Percentiles rank a stretch among this genome's conserved stretches.
These are phyloP conservation scores for Podaxis mareebaensis DNA, from an alignment of 768 basidiomycete species.

Conservation along the genomic window DNA sequence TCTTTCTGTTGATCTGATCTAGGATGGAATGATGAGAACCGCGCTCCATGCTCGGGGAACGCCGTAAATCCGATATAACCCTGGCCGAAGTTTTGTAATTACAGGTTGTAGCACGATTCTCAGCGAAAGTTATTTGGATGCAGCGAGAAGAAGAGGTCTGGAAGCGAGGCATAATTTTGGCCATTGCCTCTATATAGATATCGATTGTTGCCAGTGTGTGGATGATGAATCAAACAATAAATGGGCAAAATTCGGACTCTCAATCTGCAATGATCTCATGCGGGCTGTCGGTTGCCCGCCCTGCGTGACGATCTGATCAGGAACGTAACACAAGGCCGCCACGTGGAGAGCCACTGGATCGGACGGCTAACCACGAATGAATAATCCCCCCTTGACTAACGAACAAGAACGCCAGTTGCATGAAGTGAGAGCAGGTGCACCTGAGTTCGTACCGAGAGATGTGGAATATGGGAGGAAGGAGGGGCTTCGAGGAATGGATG, in stretches of 20 bases:
- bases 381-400: not conserved
- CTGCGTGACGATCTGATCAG: slow-evolving; percentile 19
- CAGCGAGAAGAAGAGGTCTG: not conserved
- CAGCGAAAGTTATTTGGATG: not conserved
- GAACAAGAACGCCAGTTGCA: not conserved
- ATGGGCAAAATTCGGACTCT: slow-evolving; percentile 13
- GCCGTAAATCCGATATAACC: not conserved
- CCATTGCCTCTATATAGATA: not conserved
- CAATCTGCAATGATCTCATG: slow-evolving; percentile 15
- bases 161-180: not conserved
- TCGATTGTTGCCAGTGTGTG: not conserved
- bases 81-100: not conserved
- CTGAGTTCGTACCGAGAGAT: not conserved
- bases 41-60: not conserved
- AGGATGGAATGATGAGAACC: slow-evolving; percentile 4
- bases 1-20: slow-evolving; percentile 16
- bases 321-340: slow-evolving; percentile 16
- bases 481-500: slow-evolving; percentile 4
- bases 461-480: not conserved
- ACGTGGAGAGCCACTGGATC: slow-evolving; percentile 11
- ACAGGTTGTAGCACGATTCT: not conserved
- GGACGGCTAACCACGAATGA: not conserved
- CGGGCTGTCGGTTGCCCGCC: not conserved
- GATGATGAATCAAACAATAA: not conserved
- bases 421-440: not conserved